Conservation (phyloP, 176 grass and related monocot genomes). For the Saccharum spontaneum region DNA sequence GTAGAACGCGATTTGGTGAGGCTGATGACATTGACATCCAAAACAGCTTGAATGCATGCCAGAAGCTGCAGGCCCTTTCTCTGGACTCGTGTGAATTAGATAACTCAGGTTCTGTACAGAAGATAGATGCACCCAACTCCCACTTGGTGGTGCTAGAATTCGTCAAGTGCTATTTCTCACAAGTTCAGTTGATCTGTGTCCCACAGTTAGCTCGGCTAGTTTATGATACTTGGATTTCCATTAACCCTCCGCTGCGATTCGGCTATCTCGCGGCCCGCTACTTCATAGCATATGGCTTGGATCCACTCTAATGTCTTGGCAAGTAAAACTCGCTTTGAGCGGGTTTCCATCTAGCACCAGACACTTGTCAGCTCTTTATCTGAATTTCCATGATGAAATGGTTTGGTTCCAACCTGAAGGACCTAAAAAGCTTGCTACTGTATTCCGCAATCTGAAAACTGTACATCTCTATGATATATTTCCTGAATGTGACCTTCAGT, state of each 20-base stretch:
- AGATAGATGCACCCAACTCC: no score
- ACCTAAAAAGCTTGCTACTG: not conserved
- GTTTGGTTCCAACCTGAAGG: not conserved
- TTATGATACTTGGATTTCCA: not conserved
- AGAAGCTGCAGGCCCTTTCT: no score
- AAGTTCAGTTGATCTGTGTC: not conserved
- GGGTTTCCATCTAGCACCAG: not conserved
- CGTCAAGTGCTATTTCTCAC: no score
- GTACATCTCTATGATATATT: not conserved
- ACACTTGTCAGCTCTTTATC: not conserved
- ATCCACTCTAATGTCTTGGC: not conserved
- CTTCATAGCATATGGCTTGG: not conserved
- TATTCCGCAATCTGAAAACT: not conserved
- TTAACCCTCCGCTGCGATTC: not conserved
- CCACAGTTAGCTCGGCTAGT: not conserved
- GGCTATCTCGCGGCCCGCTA: not conserved
- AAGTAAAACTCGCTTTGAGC: not conserved
- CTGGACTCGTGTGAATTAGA: no score
- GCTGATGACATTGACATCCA: not conserved
- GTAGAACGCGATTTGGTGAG: not conserved
- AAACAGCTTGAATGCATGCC: not conserved
- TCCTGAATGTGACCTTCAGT: not conserved
- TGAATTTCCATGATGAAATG: not conserved
- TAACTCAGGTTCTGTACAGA: no score
- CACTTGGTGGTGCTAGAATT: no score